Conservation (phyloP, 2,329 filamentous ascomycete species). For the Aspergillus neoniger region DNA sequence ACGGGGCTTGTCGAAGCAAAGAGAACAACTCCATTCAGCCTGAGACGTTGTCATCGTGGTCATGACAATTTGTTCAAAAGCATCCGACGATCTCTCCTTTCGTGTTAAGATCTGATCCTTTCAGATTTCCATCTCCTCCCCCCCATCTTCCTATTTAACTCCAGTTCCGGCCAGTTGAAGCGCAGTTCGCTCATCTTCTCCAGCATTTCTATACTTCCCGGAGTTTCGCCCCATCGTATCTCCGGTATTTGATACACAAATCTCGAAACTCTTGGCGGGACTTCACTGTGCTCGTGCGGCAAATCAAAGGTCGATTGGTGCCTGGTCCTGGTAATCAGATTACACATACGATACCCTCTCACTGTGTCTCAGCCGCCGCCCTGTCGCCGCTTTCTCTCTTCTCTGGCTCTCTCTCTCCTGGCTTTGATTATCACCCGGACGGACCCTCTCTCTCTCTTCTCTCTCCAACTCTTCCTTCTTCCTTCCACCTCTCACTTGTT, state of each 20-base stretch:
- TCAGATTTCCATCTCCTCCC: neutral
- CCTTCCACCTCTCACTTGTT: conserved; percentile 16
- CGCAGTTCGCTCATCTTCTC: neutral
- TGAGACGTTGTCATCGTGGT: neutral
- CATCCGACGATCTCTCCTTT: neutral
- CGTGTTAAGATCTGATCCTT: neutral
- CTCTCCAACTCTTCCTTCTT: conserved; percentile 21
- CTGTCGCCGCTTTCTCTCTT: conserved; percentile 7
- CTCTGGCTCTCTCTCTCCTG: neutral
- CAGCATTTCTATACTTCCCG: conserved; percentile 5
- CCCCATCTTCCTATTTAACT: neutral
- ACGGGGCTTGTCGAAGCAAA: conserved; percentile 19
- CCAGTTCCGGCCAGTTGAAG: neutral
- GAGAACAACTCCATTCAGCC: conserved; percentile 19
- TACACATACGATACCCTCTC: conserved; percentile 3
- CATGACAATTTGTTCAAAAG: conserved; percentile 14
- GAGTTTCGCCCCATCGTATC: conserved; percentile 20
- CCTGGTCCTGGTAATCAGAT: conserved; percentile 22
- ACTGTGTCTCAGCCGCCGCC: neutral
- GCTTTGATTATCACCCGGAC: conserved; percentile 13
- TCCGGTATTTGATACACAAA: conserved; percentile 21
- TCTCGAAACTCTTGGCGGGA: conserved; percentile 16
- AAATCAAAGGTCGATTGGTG: conserved; percentile 12
- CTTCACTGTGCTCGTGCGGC: neutral
- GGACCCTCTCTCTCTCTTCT: conserved; percentile 11